Evolutionary conservation across 345 rosid genomes (phyloP), one percentile per base, ranked within the genome.

Genomic region (Mangifera indica): DNA sequence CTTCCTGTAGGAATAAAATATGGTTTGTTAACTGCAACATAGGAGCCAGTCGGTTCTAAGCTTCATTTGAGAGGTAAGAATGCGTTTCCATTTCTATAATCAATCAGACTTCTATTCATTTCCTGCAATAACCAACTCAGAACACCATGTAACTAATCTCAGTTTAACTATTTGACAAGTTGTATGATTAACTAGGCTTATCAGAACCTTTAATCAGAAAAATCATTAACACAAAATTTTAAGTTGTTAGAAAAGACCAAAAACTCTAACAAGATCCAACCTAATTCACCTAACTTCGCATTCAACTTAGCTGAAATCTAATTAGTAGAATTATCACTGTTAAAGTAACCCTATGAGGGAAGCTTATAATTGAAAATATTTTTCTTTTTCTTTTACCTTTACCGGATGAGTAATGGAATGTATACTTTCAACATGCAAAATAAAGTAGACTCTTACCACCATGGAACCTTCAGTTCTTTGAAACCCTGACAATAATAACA

Each of bases 401-500:
- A 29, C 32, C 3, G 32, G 32, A 1, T 29, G 32, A 29, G 32
- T 29, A 29, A 29, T 29, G 32, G 32, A 29, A 29, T 29, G 5
- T 10, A 37, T 53, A 58, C 25, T 44, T 11, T 25, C 63, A 54
- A 21, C 20, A 34, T 49, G 70, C 56, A 20, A 8, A 65, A 37
- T 25, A 45, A 45, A 60, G 51, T n/a, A 45, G 58, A 57, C 32
- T 37, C 77, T 84, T 80, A 89, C 98, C 81, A 17, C 56, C 56
- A 46, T 70, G 15, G 78, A 32, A 56, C 67, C 81, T 72, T 76
- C 78, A 42, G 58, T 74, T 55, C 75, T 78, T 69, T 70, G 83
- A 63, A 65, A 69, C 60, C 93, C 93, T 32, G 93, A 85, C 73
- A 91, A 70, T 76, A 93, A 74, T 53, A 82, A 79, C 78, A 85